A percentile compares a stretch with the other conserved stretches of the same genome.
Evolutionary conservation across 2,329 filamentous ascomycete species (phyloP).

Genomic region (Sclerotinia spermophila): DNA sequence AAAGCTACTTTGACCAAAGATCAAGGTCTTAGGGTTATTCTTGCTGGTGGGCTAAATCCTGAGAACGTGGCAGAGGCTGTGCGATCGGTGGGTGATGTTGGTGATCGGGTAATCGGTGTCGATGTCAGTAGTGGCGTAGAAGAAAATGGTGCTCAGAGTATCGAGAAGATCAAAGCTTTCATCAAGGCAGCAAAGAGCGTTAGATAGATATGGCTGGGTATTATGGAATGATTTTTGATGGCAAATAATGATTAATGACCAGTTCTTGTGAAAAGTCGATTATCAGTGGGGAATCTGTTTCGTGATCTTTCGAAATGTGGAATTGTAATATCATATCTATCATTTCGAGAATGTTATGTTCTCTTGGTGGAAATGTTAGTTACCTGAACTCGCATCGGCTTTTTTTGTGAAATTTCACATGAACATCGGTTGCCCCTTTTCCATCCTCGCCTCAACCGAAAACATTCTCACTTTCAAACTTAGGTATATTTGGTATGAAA

Average conservation of each 20-base stretch:
- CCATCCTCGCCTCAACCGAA: neutral
- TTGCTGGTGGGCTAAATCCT: constrained; percentile 81
- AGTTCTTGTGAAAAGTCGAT: neutral
- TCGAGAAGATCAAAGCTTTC: constrained; percentile 78
- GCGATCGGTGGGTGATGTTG: constrained; percentile 55
- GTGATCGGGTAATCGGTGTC: constrained; percentile 69
- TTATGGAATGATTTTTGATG: neutral
- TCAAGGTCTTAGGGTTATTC: constrained; percentile 65
- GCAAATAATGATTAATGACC: neutral
- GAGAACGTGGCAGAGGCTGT: constrained; percentile 72
- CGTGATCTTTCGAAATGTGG: neutral
- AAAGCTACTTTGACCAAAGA: constrained; percentile 64
- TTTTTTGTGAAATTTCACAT: neutral
- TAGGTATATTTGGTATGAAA: neutral
- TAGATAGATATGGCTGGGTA: constrained; percentile 22
- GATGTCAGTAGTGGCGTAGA: constrained; percentile 96
- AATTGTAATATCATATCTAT: neutral
- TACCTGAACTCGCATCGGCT: neutral
- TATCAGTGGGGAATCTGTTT: neutral
- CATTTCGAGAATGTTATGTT: neutral
- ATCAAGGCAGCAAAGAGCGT: constrained; percentile 65
- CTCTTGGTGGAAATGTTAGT: neutral
- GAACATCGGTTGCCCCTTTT: neutral
- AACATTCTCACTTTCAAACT: neutral
- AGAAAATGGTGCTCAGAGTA: constrained; percentile 72